A percentile compares a stretch with the other conserved stretches of the same genome.
These are phyloP conservation scores for Auriculariales sp. DNA, from an alignment of 768 basidiomycete genomes.

Conservation along the genomic window DNA sequence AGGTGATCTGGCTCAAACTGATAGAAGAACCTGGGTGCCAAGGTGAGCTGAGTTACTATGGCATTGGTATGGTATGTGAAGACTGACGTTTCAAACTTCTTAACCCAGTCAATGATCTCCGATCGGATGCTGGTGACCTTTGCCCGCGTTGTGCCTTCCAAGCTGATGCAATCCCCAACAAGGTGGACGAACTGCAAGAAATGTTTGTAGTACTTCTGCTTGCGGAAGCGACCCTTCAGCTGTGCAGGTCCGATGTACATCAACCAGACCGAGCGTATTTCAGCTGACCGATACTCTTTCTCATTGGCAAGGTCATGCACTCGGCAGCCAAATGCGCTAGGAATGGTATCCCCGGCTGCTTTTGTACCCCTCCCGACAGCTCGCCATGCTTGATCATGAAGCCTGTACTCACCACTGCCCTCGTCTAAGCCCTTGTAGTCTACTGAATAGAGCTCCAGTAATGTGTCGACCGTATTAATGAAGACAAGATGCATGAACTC, in stretches of 20 bases:
- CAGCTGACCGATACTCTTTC: conserved; percentile 8
- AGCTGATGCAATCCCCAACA: conserved; percentile 22
- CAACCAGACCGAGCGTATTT: conserved; percentile 13
- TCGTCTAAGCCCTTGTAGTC: conserved; percentile 25
- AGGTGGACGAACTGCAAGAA: conserved; percentile 25
- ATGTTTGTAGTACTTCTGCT: conserved; percentile 23
- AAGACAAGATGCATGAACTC: conserved; percentile 10
- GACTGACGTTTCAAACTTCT: conserved; percentile 9
- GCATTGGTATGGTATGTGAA: conserved; percentile 10
- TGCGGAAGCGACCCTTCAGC: conserved; percentile 4
- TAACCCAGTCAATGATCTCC: conserved; percentile 7
- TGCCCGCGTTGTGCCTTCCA: conserved; percentile 13
- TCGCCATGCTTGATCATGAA: conserved; percentile 23
- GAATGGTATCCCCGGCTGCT: conserved; percentile 10
- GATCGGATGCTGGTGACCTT: conserved; percentile 15
- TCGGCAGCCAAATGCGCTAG: conserved; percentile 14
- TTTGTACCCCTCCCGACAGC: conserved; percentile 21
- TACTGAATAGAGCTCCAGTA: conserved; percentile 26
- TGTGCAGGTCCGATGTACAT: conserved; percentile 10
- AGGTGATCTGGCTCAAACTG: conserved; percentile 16
- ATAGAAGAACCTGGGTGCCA: conserved; percentile 16
- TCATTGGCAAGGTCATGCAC: conserved; percentile 14
- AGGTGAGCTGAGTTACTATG: not conserved
- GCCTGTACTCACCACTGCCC: conserved; percentile 15
- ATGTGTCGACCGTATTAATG: conserved; percentile 17